phyloP scores from a whole-genome alignment of 2,329 filamentous ascomycete species.

The Epichloe amarillans region DNA sequence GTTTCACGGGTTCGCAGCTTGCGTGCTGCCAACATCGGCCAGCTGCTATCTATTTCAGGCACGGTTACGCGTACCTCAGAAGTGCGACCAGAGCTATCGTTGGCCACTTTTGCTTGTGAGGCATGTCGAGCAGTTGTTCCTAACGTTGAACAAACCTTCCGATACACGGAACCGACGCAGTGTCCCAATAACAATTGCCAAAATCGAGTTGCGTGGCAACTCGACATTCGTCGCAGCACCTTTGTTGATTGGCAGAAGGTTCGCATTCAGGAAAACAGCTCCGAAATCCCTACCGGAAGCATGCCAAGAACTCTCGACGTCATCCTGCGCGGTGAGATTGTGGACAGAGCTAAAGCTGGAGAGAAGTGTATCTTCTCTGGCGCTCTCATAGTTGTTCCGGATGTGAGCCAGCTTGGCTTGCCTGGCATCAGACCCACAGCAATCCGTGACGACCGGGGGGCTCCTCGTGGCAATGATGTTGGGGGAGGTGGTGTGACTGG shows the following conservation, averaged over 20 bases:
- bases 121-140: constrained; percentile 71
- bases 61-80: constrained; percentile 96
- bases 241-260: constrained; percentile 99
- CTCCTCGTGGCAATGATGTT: constrained; percentile 59
- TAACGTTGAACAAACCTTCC: constrained; percentile 93
- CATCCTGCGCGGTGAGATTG: constrained; percentile 90
- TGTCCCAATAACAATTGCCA: constrained; percentile 80
- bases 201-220: constrained; percentile 83
- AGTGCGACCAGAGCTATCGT: constrained; percentile 82
- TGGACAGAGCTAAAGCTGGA: constrained; percentile 90
- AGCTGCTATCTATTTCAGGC: constrained; percentile 87
- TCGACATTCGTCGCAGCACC: constrained; percentile 94
- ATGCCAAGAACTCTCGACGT: constrained; percentile 98
- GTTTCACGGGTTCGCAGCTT: constrained; percentile 77
- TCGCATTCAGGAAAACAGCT: constrained; percentile 94
- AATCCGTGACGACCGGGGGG: constrained; percentile 66
- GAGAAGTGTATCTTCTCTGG: constrained; percentile 98
- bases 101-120: constrained; percentile 88
- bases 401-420: constrained; percentile 86
- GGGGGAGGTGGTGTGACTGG: constrained; percentile 83
- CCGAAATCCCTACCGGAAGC: constrained; percentile 93
- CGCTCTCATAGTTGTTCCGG: constrained; percentile 88
- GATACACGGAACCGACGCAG: constrained; percentile 92
- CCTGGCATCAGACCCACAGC: constrained; percentile 76
- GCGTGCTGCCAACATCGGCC: constrained; percentile 80